A percentile compares a stretch with the other conserved stretches of the same genome.
phyloP scores from a whole-genome alignment of 495 filamentous ascomycete species.

The Tirmania nivea region DNA sequence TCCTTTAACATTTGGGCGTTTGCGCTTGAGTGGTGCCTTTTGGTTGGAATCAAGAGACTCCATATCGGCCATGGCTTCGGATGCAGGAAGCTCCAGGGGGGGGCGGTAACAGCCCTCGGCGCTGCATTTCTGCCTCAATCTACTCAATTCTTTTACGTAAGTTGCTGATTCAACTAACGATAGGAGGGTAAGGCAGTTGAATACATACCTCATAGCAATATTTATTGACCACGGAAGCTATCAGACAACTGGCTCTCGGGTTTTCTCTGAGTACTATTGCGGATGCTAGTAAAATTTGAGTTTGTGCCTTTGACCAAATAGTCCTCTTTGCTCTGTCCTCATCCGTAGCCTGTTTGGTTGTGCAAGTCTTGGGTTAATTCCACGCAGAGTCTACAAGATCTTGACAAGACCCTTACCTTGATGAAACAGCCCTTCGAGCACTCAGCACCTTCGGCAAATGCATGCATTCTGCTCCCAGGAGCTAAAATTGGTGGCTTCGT shows the following conservation, averaged over 20 bases:
- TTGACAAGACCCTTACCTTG: constrained; percentile 3
- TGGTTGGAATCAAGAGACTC: too few relatives aligned
- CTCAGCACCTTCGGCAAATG: not conserved
- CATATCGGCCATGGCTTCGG: too few relatives aligned
- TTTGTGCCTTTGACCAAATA: constrained; percentile 10
- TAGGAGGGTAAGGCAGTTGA: too few relatives aligned
- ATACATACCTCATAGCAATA: constrained; percentile 11
- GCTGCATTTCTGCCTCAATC: too few relatives aligned
- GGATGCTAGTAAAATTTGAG: constrained; percentile 5
- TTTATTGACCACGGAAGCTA: constrained; percentile 13
- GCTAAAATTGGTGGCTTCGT: not conserved
- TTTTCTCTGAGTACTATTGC: constrained; percentile 16
- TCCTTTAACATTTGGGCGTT: constrained; percentile 7
- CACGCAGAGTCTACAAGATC: too few relatives aligned
- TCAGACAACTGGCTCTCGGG: constrained; percentile 11
- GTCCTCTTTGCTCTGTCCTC: not conserved
- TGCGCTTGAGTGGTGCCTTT: constrained; percentile 7
- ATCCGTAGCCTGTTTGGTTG: not conserved
- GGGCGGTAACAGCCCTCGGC: too few relatives aligned
- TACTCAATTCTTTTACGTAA: too few relatives aligned
- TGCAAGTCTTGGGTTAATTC: not conserved
- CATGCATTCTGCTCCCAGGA: not conserved
- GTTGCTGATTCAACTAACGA: too few relatives aligned
- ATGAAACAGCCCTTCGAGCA: constrained; percentile 15
- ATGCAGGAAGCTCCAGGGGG: too few relatives aligned